phyloP scores from a whole-genome alignment of 371 early-diverging fungal genomes.

The Mucor mucedo region DNA sequence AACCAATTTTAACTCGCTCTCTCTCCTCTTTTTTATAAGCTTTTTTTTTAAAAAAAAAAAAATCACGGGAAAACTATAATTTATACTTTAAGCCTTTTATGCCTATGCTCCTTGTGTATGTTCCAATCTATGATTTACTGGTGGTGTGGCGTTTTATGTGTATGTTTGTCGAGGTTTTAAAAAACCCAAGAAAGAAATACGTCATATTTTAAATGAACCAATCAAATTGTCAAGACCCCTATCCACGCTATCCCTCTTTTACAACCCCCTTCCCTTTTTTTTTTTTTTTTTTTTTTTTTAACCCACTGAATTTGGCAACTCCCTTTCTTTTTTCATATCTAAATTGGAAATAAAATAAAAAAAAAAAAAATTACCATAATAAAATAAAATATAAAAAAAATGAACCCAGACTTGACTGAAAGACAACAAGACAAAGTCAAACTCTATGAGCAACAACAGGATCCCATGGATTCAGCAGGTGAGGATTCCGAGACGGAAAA shows the following conservation, averaged over 20 bases:
- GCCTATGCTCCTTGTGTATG: too few species aligned
- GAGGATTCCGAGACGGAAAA: slow-evolving; percentile 50
- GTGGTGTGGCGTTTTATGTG: too few species aligned
- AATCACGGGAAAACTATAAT: too few species aligned
- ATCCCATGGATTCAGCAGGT: slow-evolving; percentile 27
- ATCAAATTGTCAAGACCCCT: background rate
- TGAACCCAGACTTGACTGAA: slow-evolving; percentile 30
- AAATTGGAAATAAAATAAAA: slow-evolving; percentile 17
- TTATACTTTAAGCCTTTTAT: too few species aligned
- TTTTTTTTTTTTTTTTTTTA: slow-evolving; percentile 22
- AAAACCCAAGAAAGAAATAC: background rate
- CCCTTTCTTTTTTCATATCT: slow-evolving; percentile 18
- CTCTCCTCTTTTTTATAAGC: too few species aligned
- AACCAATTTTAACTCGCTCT: too few species aligned
- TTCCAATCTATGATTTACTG: too few species aligned
- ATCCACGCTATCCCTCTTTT: too few species aligned
- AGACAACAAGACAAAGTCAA: slow-evolving; percentile 15
- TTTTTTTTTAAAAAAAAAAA: too few species aligned
- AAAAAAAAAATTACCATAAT: slow-evolving; percentile 14
- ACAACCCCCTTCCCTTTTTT: slow-evolving; percentile 10
- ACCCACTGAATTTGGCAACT: slow-evolving; percentile 35
- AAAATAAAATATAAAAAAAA: background rate
- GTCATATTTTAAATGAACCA: background rate
- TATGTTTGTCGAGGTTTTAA: too few species aligned
- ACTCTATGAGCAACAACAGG: slow-evolving; percentile 9